Percentiles rank a stretch among this genome's conserved stretches.
Evolutionary conservation across 306 rosid species (phyloP).

Genomic region (Canavalia gladiata): DNA sequence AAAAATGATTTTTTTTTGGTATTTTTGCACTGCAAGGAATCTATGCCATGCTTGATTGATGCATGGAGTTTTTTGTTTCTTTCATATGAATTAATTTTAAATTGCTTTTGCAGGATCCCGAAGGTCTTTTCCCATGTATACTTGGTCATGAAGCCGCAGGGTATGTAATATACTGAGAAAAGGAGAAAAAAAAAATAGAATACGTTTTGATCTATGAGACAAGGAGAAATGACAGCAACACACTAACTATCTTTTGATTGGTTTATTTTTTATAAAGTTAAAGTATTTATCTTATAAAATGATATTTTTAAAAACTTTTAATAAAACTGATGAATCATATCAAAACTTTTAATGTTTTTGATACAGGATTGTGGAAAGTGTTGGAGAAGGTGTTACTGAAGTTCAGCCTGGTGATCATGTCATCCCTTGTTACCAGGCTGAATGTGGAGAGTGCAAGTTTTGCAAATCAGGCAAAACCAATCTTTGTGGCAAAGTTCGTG

Average conservation of each 20-base stretch:
- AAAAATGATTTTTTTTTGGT: background rate
- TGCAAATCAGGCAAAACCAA: constrained; percentile 98
- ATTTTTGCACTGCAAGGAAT: background rate
- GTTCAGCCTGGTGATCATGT: constrained; percentile 96
- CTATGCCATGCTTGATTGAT: background rate
- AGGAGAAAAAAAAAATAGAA: background rate
- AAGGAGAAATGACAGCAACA: too few species aligned
- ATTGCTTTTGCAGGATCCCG: constrained; percentile 78
- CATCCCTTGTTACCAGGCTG: constrained; percentile 96
- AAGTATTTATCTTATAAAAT: too few species aligned
- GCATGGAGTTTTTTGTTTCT: background rate
- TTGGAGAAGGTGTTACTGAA: constrained; percentile 90
- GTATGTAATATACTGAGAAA: constrained; percentile 39
- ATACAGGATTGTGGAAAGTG: constrained; percentile 87
- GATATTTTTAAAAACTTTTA: too few species aligned
- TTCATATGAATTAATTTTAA: constrained; percentile 10
- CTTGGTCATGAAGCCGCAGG: constrained; percentile 96
- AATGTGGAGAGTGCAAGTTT: constrained; percentile 93
- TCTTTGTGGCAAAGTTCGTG: constrained; percentile 91
- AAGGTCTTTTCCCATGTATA: constrained; percentile 96
- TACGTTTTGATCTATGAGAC: too few species aligned
- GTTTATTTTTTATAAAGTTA: too few species aligned
- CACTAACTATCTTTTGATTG: too few species aligned
- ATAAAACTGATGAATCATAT: too few species aligned
- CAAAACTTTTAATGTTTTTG: background rate